These are phyloP conservation scores for Acanthamoeba castellanii DNA, from an alignment of 208 protist genomes.

Conservation along the genomic window DNA sequence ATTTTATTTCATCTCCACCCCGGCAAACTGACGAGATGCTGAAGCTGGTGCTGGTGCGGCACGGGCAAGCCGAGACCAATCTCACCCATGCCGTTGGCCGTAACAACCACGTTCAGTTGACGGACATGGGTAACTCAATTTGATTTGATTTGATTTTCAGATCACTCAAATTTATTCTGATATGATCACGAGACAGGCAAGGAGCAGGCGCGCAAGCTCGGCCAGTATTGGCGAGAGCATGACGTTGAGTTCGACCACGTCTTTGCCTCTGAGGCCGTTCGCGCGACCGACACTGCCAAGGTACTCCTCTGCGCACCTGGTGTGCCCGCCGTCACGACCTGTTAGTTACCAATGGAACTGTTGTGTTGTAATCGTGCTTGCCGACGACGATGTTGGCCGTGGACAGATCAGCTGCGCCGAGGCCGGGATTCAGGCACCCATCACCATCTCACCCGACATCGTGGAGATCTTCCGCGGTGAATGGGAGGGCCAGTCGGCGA, in stretches of 20 bases:
- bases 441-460: slow-evolving; percentile 31
- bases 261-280: slow-evolving; percentile 61
- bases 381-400: background rate
- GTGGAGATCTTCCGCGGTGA: slow-evolving; percentile 52
- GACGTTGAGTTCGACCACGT: slow-evolving; percentile 17
- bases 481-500: slow-evolving; percentile 15
- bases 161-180: too few relatives aligned
- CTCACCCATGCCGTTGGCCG: slow-evolving; percentile 7
- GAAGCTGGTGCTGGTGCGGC: slow-evolving; percentile 25
- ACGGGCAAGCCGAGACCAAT: slow-evolving; percentile 37
- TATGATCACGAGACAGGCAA: background rate
- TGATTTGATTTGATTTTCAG: background rate
- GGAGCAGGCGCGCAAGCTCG: slow-evolving; percentile 38
- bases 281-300: slow-evolving; percentile 44
- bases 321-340: background rate
- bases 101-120: slow-evolving; percentile 12
- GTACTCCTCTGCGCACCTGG: background rate
- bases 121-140: background rate
- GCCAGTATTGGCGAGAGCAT: slow-evolving; percentile 33
- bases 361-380: too few relatives aligned
- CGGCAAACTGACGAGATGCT: background rate
- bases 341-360: too few relatives aligned
- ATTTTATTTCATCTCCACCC: background rate
- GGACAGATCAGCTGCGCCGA: slow-evolving; percentile 8
- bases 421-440: slow-evolving; percentile 21